Conservation (phyloP, 1,284 basidiomycete genomes). For the Moesziomyces parantarcticus region DNA sequence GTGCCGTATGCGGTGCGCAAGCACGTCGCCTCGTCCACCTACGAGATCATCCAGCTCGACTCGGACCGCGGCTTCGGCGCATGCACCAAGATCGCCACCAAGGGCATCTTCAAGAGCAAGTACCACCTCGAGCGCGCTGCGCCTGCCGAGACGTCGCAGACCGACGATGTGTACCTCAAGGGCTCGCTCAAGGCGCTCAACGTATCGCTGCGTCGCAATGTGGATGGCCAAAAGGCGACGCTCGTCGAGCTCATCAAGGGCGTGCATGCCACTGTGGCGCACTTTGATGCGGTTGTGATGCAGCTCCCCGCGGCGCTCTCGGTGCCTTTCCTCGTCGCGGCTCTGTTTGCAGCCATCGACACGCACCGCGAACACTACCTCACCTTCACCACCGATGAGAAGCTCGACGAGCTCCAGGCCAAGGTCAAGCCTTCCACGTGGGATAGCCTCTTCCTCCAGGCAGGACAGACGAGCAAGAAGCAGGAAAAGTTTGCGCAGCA, state of each 20-base stretch:
- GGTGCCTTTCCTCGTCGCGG: slow-evolving; percentile 35
- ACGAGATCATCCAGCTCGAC: slow-evolving; percentile 40
- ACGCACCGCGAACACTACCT: slow-evolving; percentile 52
- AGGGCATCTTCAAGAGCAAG: slow-evolving; percentile 48
- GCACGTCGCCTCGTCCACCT: slow-evolving; percentile 45
- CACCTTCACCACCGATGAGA: slow-evolving; percentile 79
- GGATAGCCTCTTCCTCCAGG: slow-evolving; percentile 46
- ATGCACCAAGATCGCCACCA: slow-evolving; percentile 43
- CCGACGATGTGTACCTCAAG: slow-evolving; percentile 39
- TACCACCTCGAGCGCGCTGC: slow-evolving; percentile 31
- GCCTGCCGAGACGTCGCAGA: slow-evolving; percentile 6
- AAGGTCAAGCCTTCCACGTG: slow-evolving; percentile 55
- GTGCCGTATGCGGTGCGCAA: slow-evolving; percentile 37
- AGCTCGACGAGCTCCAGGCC: slow-evolving; percentile 73
- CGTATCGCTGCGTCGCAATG: slow-evolving; percentile 26
- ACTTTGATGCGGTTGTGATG: slow-evolving; percentile 31
- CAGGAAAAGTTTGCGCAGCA: slow-evolving; percentile 46
- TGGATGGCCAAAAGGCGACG: slow-evolving; percentile 30
- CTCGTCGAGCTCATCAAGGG: slow-evolving; percentile 42
- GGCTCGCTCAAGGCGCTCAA: slow-evolving; percentile 40
- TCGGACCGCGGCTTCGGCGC: slow-evolving; percentile 27
- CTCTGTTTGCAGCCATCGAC: slow-evolving; percentile 39
- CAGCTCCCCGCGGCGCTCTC: slow-evolving; percentile 12
- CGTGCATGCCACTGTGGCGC: slow-evolving; percentile 33
- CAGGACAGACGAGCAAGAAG: slow-evolving; percentile 44